Evolutionary conservation across 495 filamentous ascomycete species (phyloP).

Genomic region (Xylaria flabelliformis): DNA sequence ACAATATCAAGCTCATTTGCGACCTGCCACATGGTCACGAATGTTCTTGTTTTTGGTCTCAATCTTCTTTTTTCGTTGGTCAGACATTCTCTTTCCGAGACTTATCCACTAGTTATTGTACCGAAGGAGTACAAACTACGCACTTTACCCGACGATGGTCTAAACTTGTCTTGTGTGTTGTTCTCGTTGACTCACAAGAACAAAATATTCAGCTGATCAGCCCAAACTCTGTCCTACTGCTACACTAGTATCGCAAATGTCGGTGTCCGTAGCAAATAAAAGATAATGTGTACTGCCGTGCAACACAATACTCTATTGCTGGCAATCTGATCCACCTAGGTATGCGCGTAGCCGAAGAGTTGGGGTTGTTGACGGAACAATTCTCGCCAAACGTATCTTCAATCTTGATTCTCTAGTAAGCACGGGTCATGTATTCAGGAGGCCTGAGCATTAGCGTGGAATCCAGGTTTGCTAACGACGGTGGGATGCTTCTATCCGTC

Average conservation of each 20-base stretch:
- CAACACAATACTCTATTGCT: neutral
- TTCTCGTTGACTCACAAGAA: neutral
- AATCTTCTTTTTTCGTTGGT: constrained; percentile 7
- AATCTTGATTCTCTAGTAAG: neutral
- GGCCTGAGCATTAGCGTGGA: neutral
- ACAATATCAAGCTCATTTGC: constrained; percentile 11
- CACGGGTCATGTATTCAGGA: neutral
- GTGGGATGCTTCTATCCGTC: neutral
- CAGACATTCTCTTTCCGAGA: neutral
- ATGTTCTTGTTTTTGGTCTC: constrained; percentile 3
- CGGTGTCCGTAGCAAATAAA: constrained; percentile 12
- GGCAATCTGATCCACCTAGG: neutral
- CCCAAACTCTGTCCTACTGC: neutral
- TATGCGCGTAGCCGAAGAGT: neutral
- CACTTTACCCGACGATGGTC: neutral
- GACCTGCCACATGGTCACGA: neutral
- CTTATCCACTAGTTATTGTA: constrained; percentile 3
- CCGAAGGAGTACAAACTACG: neutral
- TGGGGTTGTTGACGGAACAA: neutral
- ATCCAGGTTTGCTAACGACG: neutral
- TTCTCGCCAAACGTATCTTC: neutral
- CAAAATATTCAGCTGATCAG: neutral
- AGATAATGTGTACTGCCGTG: neutral
- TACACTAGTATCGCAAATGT: neutral
- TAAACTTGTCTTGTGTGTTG: neutral